Evolutionary conservation across 305 asterid species (phyloP), one percentile per base, ranked within the genome.

Genomic region (Fraxinus albicans): DNA sequence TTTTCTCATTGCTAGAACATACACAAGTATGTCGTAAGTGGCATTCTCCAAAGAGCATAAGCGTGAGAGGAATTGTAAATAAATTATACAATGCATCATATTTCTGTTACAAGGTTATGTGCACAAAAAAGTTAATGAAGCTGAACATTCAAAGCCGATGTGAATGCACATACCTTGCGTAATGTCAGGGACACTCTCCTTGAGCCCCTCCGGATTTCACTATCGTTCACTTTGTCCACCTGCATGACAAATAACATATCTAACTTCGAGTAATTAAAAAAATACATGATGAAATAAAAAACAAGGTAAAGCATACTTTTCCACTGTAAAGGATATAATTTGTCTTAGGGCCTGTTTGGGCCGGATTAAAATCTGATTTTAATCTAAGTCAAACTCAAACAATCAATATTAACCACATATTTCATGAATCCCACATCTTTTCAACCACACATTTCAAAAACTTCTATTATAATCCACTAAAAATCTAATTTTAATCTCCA

Each of bases 101-200:
- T 60, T 60, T 60, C 21, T 60, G 25, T 60, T 21, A 1, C 47
- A 34, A n/a, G 15, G 74, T 70, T 35, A 53, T 23, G 42, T 34
- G 35, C 50, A 34, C 58, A 80, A 50, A 3, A 25, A 72, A 17
- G 6, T 2, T 42, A 27, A 42, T 31, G 70, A 50, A 72, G 38
- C 33, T 38, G 9, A 72, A 69, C 7, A 38, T 17, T 58, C 9
- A 60, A 79, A 50, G 35, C 79, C 19, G 2, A 4, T 0, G 4
- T 17, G 15, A 5, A 76, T 78, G 33, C 8, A 67, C 82, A 44
- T 87, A 95, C 99, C 95, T 93, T 96, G 83, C 99, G 97, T 77
- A 96, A 76, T 80, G 99, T 96, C 63, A 96, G 92, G 3, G 99
- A 96, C 63, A 94, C 99, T 82, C 99, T 91, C 83, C 99, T 96